These are phyloP conservation scores for Thalassiosira pacifica DNA, from an alignment of 352 stramenopile genomes.

Conservation along the genomic window DNA sequence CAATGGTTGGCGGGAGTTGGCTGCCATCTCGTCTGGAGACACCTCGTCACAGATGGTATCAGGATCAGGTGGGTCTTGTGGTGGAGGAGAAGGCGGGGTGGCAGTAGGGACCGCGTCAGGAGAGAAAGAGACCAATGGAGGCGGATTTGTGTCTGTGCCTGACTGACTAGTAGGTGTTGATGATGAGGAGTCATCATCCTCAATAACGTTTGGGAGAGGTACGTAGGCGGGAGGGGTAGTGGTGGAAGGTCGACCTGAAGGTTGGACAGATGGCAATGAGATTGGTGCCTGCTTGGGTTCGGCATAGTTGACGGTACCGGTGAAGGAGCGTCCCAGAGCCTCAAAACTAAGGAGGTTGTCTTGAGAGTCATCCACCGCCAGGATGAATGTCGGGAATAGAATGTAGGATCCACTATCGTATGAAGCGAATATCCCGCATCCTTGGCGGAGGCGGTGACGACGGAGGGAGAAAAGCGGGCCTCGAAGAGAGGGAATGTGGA, in stretches of 20 bases:
- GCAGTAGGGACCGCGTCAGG: too few species aligned
- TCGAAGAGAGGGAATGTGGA: background rate
- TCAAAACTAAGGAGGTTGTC: background rate
- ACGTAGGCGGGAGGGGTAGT: too few species aligned
- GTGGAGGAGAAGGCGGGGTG: too few species aligned
- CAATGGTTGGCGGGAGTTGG: background rate
- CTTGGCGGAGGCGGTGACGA: background rate
- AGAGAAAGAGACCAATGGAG: too few species aligned
- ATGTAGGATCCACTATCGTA: background rate
- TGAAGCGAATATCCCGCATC: background rate
- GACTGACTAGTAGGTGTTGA: too few species aligned
- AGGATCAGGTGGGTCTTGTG: too few species aligned
- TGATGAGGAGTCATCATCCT: too few species aligned
- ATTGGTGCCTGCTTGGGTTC: background rate
- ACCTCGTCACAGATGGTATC: too few species aligned
- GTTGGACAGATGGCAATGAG: background rate
- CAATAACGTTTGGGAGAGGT: too few species aligned
- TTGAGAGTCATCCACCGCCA: background rate
- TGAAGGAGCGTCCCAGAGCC: background rate
- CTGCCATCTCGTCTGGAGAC: background rate
- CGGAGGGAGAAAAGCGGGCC: background rate
- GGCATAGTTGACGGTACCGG: background rate
- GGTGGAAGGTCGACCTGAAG: background rate
- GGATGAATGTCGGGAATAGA: background rate
- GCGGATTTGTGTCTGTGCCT: too few species aligned